A percentile compares a stretch with the other conserved stretches of the same genome.
These are phyloP conservation scores for Lichtheimia ornata DNA, from an alignment of 371 early-diverging fungal genomes.

Conservation along the genomic window DNA sequence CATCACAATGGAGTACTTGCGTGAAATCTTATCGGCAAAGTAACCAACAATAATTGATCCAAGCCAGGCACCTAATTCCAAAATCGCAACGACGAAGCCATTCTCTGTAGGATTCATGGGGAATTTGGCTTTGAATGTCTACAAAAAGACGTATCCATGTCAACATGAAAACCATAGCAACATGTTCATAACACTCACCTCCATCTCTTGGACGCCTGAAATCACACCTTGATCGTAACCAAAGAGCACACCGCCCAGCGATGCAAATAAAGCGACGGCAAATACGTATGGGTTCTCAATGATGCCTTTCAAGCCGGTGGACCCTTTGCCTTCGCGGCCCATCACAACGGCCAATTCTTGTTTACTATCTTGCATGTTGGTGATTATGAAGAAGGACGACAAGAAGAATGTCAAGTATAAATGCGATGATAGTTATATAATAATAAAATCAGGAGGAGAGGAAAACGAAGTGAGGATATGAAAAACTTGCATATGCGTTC, in stretches of 20 bases:
- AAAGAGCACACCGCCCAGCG: slow-evolving; percentile 47
- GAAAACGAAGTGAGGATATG: too few relatives aligned
- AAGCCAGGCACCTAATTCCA: slow-evolving; percentile 60
- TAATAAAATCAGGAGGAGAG: too few relatives aligned
- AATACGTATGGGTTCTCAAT: slow-evolving; percentile 44
- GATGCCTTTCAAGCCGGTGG: slow-evolving; percentile 30
- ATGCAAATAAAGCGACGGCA: slow-evolving; percentile 44
- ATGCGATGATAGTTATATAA: too few relatives aligned
- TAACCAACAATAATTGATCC: slow-evolving; percentile 57
- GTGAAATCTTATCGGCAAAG: slow-evolving; percentile 66
- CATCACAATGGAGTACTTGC: slow-evolving; percentile 71
- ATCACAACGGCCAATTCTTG: too few relatives aligned
- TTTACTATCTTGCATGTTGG: too few relatives aligned
- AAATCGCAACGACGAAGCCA: slow-evolving; percentile 57
- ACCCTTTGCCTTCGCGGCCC: too few relatives aligned
- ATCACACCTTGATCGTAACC: slow-evolving; percentile 55
- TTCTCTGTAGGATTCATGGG: slow-evolving; percentile 32
- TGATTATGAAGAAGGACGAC: too few relatives aligned
- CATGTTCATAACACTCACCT: slow-evolving; percentile 7
- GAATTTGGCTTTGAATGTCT: slow-evolving; percentile 30
- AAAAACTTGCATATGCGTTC: too few relatives aligned
- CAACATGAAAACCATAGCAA: background rate
- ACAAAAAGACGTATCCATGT: background rate
- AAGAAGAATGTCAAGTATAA: too few relatives aligned
- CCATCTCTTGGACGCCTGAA: slow-evolving; percentile 47